Conservation (phyloP, 345 rosid genomes). For the Rhizophora apiculata region DNA sequence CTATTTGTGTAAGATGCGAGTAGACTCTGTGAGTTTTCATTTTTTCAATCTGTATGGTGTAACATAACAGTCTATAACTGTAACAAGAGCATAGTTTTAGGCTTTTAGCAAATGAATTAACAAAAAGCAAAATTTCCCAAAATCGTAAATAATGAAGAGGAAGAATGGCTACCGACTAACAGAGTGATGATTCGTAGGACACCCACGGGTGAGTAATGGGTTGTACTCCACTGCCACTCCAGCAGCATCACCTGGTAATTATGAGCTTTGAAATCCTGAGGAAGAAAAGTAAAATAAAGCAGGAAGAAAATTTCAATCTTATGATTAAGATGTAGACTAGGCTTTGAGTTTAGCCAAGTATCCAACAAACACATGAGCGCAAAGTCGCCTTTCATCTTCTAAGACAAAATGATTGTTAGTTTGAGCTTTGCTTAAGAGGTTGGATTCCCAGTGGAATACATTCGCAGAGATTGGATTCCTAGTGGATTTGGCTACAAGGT, state of each 20-base stretch:
- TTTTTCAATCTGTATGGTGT: not conserved
- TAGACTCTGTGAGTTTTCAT: no score
- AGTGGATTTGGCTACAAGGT: constrained; percentile 18
- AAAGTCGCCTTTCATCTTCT: constrained; percentile 41
- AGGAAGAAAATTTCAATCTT: constrained; percentile 10
- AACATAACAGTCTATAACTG: not conserved
- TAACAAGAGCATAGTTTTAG: not conserved
- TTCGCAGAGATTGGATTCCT: constrained; percentile 8
- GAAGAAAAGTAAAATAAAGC: constrained; percentile 24
- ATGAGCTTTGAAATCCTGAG: constrained; percentile 42
- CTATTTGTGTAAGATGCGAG: no score
- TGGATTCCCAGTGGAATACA: constrained; percentile 30
- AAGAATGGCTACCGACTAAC: constrained; percentile 8
- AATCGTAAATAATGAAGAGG: not conserved
- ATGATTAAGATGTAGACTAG: constrained; percentile 44
- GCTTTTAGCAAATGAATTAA: not conserved
- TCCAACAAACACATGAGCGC: constrained; percentile 30
- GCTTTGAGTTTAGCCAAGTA: constrained; percentile 29
- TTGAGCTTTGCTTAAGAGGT: constrained; percentile 36
- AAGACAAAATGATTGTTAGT: constrained; percentile 40
- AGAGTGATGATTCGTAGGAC: constrained; percentile 30
- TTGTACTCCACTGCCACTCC: constrained; percentile 28
- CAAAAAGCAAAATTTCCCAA: not conserved
- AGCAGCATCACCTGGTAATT: constrained; percentile 23
- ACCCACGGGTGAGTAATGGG: constrained; percentile 38